A percentile compares a stretch with the other conserved stretches of the same genome.
Conservation (phyloP, 2,329 filamentous ascomycete genomes). For the Colletotrichum sp. region DNA sequence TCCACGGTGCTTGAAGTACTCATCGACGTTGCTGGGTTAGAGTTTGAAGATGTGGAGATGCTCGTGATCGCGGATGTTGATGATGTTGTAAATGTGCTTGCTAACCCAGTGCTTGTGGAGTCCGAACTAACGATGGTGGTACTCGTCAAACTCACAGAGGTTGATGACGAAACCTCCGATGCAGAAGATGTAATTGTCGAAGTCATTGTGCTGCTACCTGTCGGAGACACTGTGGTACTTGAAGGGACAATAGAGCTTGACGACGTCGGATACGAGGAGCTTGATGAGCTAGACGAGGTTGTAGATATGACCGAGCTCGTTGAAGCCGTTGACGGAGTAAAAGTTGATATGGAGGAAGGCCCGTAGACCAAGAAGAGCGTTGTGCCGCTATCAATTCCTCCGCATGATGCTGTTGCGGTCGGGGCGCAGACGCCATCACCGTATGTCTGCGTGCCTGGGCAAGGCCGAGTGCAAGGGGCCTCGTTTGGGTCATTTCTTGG, state of each 20-base stretch:
- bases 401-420: background rate
- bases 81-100: background rate
- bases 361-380: background rate
- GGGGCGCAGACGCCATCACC: rapidly evolving
- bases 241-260: background rate
- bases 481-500: background rate
- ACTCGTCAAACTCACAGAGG: background rate
- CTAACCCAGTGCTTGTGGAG: background rate
- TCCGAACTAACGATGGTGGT: background rate
- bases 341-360: background rate
- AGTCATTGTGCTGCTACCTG: background rate
- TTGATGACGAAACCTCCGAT: background rate
- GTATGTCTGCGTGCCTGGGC: background rate
- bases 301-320: background rate
- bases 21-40: background rate
- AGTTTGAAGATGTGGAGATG: background rate
- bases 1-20: background rate
- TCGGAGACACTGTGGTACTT: background rate
- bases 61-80: background rate
- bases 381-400: background rate
- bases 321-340: background rate
- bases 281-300: background rate
- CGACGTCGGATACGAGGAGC: background rate
- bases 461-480: background rate
- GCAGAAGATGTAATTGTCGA: background rate